Conservation (phyloP, 805 yeast species). For the Barnettozyma sucrosica region DNA sequence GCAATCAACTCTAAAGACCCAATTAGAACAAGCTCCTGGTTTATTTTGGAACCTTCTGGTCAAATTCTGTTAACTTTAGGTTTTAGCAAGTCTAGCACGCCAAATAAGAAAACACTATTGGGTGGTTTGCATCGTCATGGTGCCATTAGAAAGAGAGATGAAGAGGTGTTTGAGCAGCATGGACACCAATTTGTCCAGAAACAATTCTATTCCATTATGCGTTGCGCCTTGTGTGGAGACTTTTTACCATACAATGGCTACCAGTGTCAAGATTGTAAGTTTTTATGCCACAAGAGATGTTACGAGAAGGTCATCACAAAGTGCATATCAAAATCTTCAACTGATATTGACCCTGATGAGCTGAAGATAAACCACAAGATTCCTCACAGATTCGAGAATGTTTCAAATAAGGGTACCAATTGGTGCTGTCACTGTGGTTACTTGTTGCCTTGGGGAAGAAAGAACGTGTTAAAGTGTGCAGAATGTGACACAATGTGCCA, state of each 20-base stretch:
- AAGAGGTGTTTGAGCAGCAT: slow-evolving; percentile 85
- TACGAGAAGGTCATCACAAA: slow-evolving; percentile 76
- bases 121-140: slow-evolving; percentile 92
- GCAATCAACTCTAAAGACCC: slow-evolving; percentile 18
- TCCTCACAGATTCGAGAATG: slow-evolving; percentile 94
- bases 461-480: slow-evolving; percentile 85
- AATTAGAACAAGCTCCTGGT: slow-evolving; percentile 71
- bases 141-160: slow-evolving; percentile 90
- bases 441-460: slow-evolving; percentile 90
- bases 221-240: slow-evolving; percentile 96
- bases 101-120: slow-evolving; percentile 38
- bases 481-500: slow-evolving; percentile 96
- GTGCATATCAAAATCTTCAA: slow-evolving; percentile 72
- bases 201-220: slow-evolving; percentile 93
- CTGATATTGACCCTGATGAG: slow-evolving; percentile 65
- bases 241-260: slow-evolving; percentile 82
- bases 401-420: slow-evolving; percentile 88
- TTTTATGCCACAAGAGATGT: slow-evolving; percentile 76
- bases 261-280: slow-evolving; percentile 81
- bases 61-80: slow-evolving; percentile 74
- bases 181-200: slow-evolving; percentile 97
- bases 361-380: slow-evolving; percentile 89
- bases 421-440: slow-evolving; percentile 99
- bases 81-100: slow-evolving; percentile 62
- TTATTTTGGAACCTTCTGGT: slow-evolving; percentile 90